Conservation (phyloP, 805 yeast genomes). For the Sugiyamaella americana region DNA sequence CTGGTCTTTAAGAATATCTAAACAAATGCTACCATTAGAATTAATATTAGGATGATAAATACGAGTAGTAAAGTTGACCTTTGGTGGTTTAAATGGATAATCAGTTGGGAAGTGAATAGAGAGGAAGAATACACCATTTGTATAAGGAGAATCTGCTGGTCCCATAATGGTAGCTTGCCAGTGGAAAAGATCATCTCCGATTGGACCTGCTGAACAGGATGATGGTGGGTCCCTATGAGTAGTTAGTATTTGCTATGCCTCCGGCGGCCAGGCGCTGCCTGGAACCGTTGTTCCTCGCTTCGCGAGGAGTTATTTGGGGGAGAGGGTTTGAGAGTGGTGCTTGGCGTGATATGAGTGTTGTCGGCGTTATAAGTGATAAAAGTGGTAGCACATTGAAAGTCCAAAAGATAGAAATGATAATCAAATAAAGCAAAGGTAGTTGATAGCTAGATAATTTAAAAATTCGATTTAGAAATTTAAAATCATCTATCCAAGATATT, state of each 20-base stretch:
- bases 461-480: no score
- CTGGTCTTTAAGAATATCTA: conserved; percentile 94
- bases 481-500: no score
- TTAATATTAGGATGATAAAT: conserved; percentile 97
- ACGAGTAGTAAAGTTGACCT: conserved; percentile 84
- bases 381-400: conserved; percentile 1
- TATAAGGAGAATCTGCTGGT: conserved; percentile 84
- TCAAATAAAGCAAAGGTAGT: no score
- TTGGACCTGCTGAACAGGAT: conserved; percentile 98
- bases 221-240: conserved; percentile 97
- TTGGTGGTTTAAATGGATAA: conserved; percentile 98
- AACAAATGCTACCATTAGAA: conserved; percentile 91
- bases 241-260: no score
- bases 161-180: conserved; percentile 99
- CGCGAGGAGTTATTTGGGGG: conserved; percentile 3
- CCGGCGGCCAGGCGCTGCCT: no score
- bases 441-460: no score
- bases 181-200: conserved; percentile 94
- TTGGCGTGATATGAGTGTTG: no score
- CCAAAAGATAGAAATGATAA: background rate
- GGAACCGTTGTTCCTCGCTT: no score
- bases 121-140: conserved; percentile 92
- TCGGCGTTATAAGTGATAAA: no score
- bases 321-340: no score
- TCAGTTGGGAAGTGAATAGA: conserved; percentile 98